These are phyloP conservation scores for Furcasterigmium furcatum DNA, from an alignment of 2,329 filamentous ascomycete genomes.

Conservation along the genomic window DNA sequence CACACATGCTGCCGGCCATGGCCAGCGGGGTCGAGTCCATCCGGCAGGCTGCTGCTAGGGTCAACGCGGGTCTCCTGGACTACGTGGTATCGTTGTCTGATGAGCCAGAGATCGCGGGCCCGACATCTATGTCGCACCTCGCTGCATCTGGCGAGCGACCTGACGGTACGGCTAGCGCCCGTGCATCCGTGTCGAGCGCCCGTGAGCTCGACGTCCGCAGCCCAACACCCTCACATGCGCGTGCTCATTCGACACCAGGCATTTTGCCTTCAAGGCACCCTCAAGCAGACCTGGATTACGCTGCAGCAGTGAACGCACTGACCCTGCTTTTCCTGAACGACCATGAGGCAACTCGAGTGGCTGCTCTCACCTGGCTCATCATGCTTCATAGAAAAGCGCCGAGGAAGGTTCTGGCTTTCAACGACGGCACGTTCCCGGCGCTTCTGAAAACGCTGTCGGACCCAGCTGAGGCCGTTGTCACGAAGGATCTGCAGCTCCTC, in stretches of 20 bases:
- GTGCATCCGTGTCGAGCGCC: slow-evolving; percentile 49
- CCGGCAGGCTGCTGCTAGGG: slow-evolving; percentile 79
- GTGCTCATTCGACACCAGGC: slow-evolving; percentile 41
- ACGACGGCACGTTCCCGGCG: slow-evolving; percentile 95
- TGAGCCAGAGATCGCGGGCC: slow-evolving; percentile 42
- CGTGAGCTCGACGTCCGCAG: slow-evolving; percentile 51
- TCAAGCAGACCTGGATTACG: slow-evolving; percentile 84
- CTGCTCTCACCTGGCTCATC: slow-evolving; percentile 91
- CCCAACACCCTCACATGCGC: slow-evolving; percentile 47
- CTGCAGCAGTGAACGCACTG: slow-evolving; percentile 87
- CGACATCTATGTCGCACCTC: slow-evolving; percentile 31
- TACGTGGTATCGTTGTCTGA: slow-evolving; percentile 91
- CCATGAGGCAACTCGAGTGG: slow-evolving; percentile 91
- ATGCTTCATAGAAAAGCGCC: slow-evolving; percentile 97
- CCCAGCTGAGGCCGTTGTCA: slow-evolving; percentile 92
- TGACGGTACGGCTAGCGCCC: slow-evolving; percentile 45
- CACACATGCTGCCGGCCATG: slow-evolving; percentile 90
- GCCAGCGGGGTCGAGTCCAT: slow-evolving; percentile 89
- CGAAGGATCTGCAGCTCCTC: slow-evolving; percentile 85
- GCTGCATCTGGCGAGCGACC: slow-evolving; percentile 39
- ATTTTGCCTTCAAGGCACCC: slow-evolving; percentile 38
- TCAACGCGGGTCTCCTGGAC: slow-evolving; percentile 88
- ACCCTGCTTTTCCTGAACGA: slow-evolving; percentile 95
- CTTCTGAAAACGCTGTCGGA: slow-evolving; percentile 95
- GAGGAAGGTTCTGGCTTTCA: slow-evolving; percentile 88